Percentiles rank a stretch among this genome's conserved stretches.
These are phyloP conservation scores for Draba incana DNA, from an alignment of 345 rosid species.

Conservation along the genomic window DNA sequence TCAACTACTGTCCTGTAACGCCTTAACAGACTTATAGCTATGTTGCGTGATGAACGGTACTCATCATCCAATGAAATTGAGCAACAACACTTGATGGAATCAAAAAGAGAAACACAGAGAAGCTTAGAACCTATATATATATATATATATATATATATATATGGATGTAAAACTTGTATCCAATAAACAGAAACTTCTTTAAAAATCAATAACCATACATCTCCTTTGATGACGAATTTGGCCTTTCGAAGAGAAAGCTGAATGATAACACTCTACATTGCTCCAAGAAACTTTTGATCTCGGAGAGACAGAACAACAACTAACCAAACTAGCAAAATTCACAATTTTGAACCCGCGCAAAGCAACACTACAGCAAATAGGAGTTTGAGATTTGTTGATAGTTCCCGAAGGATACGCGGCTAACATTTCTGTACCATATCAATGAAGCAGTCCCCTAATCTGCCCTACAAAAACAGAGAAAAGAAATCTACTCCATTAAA, in stretches of 20 bases:
- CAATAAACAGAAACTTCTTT: background rate
- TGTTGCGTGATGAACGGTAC: conserved; percentile 85
- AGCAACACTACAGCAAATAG: conserved; percentile 31
- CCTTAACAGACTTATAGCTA: conserved; percentile 82
- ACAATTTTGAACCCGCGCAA: conserved; percentile 37
- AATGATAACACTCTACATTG: conserved; percentile 36
- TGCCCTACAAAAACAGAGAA: conserved; percentile 11
- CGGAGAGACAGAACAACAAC: conserved; percentile 33
- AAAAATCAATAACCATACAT: conserved; percentile 58
- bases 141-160: background rate
- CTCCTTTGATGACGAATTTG: conserved; percentile 47
- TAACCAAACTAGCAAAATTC: conserved; percentile 38
- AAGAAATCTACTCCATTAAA: background rate
- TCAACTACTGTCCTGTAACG: conserved; percentile 81
- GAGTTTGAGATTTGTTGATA: conserved; percentile 42
- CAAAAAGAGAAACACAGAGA: background rate
- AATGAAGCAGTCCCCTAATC: conserved; percentile 20
- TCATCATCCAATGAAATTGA: conserved; percentile 66
- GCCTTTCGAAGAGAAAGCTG: conserved; percentile 48
- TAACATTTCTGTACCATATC: conserved; percentile 72
- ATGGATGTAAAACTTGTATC: conserved; percentile 5
- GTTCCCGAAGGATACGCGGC: conserved; percentile 50
- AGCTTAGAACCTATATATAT: background rate
- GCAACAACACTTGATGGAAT: conserved; percentile 49
- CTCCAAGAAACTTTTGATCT: conserved; percentile 36